A percentile compares a stretch with the other conserved stretches of the same genome.
phyloP scores from a whole-genome alignment of 75 land plant genomes.

The Pinus albicaulis region DNA sequence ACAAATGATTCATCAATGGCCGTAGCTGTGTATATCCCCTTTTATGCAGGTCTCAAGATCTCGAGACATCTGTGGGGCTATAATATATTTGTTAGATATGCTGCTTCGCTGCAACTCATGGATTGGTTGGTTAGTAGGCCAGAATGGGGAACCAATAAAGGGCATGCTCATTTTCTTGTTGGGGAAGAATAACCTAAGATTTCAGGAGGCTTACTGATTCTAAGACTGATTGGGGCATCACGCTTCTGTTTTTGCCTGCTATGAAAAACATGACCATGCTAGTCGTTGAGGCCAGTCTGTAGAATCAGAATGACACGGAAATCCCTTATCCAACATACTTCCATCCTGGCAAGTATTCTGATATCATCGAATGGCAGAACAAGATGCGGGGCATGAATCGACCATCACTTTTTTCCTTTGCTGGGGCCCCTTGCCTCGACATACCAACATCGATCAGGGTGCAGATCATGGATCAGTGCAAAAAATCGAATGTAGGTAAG shows the following conservation, averaged over 20 bases:
- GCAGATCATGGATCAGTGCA: conserved; percentile 87
- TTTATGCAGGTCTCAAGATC: conserved; percentile 57
- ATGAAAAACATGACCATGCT: conserved; percentile 91
- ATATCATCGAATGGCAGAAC: conserved; percentile 78
- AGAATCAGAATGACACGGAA: conserved; percentile 86
- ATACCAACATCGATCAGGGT: conserved; percentile 77
- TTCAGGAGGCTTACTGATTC: conserved; percentile 72
- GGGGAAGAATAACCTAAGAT: conserved; percentile 98
- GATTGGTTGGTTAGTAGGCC: conserved; percentile 76
- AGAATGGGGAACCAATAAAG: conserved; percentile 73
- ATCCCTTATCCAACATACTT: conserved; percentile 99
- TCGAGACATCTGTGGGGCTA: conserved; percentile 43
- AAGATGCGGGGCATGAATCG: conserved; percentile 62
- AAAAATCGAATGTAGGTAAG: conserved; percentile 49
- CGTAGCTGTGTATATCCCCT: conserved; percentile 58
- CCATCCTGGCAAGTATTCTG: conserved; percentile 84
- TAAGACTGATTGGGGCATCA: conserved; percentile 95
- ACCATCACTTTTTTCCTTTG: conserved; percentile 78
- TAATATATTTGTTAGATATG: conserved; percentile 65
- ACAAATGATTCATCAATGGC: conserved; percentile 49
- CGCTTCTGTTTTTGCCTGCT: conserved; percentile 83
- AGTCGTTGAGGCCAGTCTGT: conserved; percentile 90
- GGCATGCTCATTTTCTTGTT: conserved; percentile 91
- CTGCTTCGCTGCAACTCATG: conserved; percentile 58
- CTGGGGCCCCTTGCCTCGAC: conserved; percentile 83